Base-by-base conservation (phyloP, 2,329 filamentous ascomycete species). In the Arthrobotrys megalospora region DNA sequence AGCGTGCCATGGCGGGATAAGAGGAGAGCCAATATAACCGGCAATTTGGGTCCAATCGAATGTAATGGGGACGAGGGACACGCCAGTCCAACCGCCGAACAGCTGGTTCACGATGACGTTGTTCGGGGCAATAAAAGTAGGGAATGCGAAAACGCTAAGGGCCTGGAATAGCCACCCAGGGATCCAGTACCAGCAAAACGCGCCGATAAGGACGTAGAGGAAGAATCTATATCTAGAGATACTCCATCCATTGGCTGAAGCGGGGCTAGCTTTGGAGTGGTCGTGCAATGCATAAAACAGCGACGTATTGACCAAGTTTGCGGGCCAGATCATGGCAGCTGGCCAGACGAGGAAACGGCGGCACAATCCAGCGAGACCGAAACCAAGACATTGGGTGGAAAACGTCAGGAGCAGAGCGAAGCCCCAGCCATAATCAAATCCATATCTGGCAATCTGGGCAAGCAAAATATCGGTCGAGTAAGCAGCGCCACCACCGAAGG, bases 1-100 rank as follows among this genome's bases (percentile, higher is more conserved):
- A 7, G 91, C 91, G 82, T 91, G 89, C 90, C 90, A 93, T 4
- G 91, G 91, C 1, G 90, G 88, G 62, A 92, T 90, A 43, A 93
- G 84, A 19, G 91, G 91, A 8, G 90, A 91, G 34, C 89, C 88
- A 64, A 91, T 86, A 78, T 89, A 93, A 55, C 90, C 91, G 2
- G 90, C 87, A 65, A 93, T 87, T 81, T 92, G 90, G 4, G 90
- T 91, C 91, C 91, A 93, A 85, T 93, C 91, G 82, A 93, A 92
- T 0, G 91, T 93, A 36, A 93, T 89, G 0, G 91, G 91, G 6
- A 93, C 84, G 32, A 93, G 82, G 0, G 90, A 91, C 2, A 93
- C 80, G 0, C 92, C 91, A 0, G 89, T 91, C 60, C 86, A 87
- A 0, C 90, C 91, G 1, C 92, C 92, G 80, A 93, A 93, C 0